Evolutionary conservation across 345 rosid genomes (phyloP), one percentile per base, ranked within the genome.

Genomic region (Conringia planisiliqua): DNA sequence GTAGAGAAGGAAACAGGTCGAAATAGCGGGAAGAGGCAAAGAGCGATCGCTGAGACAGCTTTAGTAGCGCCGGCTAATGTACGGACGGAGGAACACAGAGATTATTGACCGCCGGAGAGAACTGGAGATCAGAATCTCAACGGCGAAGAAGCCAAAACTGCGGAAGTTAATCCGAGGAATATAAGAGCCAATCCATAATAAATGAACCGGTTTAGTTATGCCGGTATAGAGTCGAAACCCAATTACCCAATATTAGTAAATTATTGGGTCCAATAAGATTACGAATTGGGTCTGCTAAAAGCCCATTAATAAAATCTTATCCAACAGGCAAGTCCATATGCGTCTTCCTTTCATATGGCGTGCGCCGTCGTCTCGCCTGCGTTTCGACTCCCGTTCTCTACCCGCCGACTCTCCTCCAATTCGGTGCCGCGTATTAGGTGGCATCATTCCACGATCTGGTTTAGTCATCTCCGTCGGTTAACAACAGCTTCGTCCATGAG

Each of bases 401-500:
- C 33, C 24, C 73, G 50, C 42, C 77, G 77, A 12, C 56, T 65
- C 48, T 71, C 58, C 22, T 71, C 58, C 32, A 0, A 3, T 27
- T 54, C 69, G 17, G 46, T 57, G 65, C 29, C 62, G 63, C 50
- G 33, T 40, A 10, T 12, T 1, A 32, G 58, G 22, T 29, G 2
- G 3, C 2, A 6, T 30, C 68, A 30, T 58, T 39, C 66, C 10
- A 5, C 58, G 64, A 32, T 71, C 18, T 12, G 63, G 3, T 12
- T 17, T 14, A 29, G 11, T 27, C 51, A 51, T n/a, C 33, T 47
- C 10, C 62, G 42, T 20, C 71, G 73, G 8, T 7, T 54, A 29
- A 3, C 63, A 11, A 70, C 64, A 3, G 79, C 38, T 52, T 61
- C 84, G 4, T 16, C 58, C 4, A 91, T 86, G 94, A 91, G 80